These are phyloP conservation scores for Globisporangium emineosum DNA, from an alignment of 352 stramenopile species.

Conservation along the genomic window DNA sequence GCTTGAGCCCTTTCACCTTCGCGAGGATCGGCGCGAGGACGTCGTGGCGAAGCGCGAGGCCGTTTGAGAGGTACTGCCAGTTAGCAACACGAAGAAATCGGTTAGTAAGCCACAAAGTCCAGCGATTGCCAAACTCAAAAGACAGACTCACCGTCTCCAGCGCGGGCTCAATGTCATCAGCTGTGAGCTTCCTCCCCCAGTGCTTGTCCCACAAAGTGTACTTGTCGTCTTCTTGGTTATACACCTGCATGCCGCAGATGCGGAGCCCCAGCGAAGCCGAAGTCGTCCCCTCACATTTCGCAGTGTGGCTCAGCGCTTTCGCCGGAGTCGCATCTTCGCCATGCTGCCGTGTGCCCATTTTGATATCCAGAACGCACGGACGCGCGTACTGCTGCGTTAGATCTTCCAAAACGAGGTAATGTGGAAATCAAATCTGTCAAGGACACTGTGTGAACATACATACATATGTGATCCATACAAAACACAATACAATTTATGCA, in stretches of 20 bases:
- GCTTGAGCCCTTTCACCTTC: conserved; percentile 45
- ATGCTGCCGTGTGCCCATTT: conserved; percentile 80
- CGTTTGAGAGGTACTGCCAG: conserved; percentile 61
- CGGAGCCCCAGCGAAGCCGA: conserved; percentile 63
- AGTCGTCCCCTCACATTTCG: conserved; percentile 74
- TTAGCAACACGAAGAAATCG: not conserved
- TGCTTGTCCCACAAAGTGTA: conserved; percentile 82
- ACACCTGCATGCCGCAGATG: conserved; percentile 83
- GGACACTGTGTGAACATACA: not conserved
- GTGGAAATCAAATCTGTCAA: conserved; percentile 12
- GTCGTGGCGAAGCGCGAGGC: conserved; percentile 35
- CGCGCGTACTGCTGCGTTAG: conserved; percentile 60
- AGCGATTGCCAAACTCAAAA: not conserved
- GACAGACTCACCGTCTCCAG: conserved; percentile 47
- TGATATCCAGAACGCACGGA: conserved; percentile 78
- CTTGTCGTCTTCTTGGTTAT: conserved; percentile 44
- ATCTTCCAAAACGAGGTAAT: conserved; percentile 73
- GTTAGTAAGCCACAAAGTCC: not conserved
- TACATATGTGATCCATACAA: not conserved
- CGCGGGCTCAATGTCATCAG: conserved; percentile 55
- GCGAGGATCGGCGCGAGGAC: conserved; percentile 38
- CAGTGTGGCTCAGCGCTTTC: conserved; percentile 66
- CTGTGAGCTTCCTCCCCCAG: conserved; percentile 60
- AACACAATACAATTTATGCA: not conserved
- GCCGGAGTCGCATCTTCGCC: conserved; percentile 61